Evolutionary conservation across 1,284 basidiomycete genomes (phyloP).

Genomic region (Rugosomyces carneus): DNA sequence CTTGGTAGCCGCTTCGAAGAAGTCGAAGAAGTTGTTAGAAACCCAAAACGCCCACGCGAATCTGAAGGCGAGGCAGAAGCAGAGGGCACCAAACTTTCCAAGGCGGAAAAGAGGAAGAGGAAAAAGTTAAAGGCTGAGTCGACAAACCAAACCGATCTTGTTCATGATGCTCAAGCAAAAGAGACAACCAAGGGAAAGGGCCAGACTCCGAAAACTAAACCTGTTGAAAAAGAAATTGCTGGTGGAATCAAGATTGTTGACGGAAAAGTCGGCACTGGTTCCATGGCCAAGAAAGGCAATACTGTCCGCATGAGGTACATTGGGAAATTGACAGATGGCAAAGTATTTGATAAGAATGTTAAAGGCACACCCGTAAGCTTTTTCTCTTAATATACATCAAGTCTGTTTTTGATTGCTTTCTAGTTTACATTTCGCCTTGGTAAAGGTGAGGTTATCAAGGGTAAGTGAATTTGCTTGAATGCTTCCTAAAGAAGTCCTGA

Average conservation of each 20-base stretch:
- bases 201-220: slow-evolving; percentile 28
- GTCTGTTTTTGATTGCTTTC: slow-evolving; percentile 7
- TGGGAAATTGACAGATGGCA: slow-evolving; percentile 83
- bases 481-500: neutral
- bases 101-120: slow-evolving; percentile 70
- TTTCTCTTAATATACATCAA: neutral
- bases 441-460: slow-evolving; percentile 88
- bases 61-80: slow-evolving; percentile 32
- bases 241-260: slow-evolving; percentile 81
- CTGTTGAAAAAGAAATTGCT: slow-evolving; percentile 42
- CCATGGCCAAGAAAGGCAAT: slow-evolving; percentile 82
- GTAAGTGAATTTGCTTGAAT: slow-evolving; percentile 25
- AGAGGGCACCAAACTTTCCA: slow-evolving; percentile 37
- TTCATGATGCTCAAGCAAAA: slow-evolving; percentile 28
- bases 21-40: slow-evolving; percentile 32
- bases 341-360: slow-evolving; percentile 85
- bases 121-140: slow-evolving; percentile 42
- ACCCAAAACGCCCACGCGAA: slow-evolving; percentile 59
- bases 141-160: slow-evolving; percentile 29
- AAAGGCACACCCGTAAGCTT: slow-evolving; percentile 76
- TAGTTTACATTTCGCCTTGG: slow-evolving; percentile 87
- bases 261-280: slow-evolving; percentile 73
- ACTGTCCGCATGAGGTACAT: slow-evolving; percentile 85
- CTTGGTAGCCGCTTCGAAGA: slow-evolving; percentile 62
- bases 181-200: slow-evolving; percentile 37